phyloP scores from a whole-genome alignment of 2,329 filamentous ascomycete genomes.

The Colletotrichum spaethianum region DNA sequence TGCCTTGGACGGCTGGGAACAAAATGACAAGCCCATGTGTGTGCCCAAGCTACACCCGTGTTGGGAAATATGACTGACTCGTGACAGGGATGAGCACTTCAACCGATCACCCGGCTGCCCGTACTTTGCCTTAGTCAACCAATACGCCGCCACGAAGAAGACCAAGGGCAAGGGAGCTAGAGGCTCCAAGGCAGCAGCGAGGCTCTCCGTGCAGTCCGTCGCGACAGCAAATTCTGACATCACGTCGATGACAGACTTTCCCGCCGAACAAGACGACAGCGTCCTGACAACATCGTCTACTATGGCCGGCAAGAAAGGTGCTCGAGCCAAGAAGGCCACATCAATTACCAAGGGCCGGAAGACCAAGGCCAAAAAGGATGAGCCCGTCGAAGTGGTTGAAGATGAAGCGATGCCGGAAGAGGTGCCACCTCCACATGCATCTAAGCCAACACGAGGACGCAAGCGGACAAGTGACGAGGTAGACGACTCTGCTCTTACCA shows the following conservation, averaged over 20 bases:
- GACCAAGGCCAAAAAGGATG: conserved; percentile 65
- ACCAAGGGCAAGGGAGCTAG: conserved; percentile 68
- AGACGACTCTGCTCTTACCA: conserved; percentile 61
- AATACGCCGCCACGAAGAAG: conserved; percentile 70
- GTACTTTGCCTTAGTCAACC: conserved; percentile 81
- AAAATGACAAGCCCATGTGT: conserved; percentile 88
- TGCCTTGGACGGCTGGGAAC: conserved; percentile 94
- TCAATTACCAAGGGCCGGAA: conserved; percentile 68
- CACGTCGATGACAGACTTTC: conserved; percentile 62
- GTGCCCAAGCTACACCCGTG: conserved; percentile 49
- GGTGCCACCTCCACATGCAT: conserved; percentile 51
- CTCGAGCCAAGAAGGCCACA: conserved; percentile 69
- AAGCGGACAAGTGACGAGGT: conserved; percentile 76
- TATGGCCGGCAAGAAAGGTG: conserved; percentile 66
- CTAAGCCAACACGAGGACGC: conserved; percentile 65
- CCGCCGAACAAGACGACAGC: conserved; percentile 70
- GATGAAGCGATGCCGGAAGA: conserved; percentile 47
- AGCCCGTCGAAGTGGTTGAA: conserved; percentile 60
- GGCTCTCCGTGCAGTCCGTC: conserved; percentile 72
- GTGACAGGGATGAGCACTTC: conserved; percentile 83
- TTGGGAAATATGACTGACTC: not conserved
- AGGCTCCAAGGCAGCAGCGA: conserved; percentile 76
- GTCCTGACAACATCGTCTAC: conserved; percentile 72
- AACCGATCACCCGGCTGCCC: conserved; percentile 83
- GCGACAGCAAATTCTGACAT: conserved; percentile 65